Percentiles rank a stretch among this genome's conserved stretches.
These are phyloP conservation scores for Helichrysum umbraculigerum DNA, from an alignment of 129 eudicot species.

Conservation along the genomic window DNA sequence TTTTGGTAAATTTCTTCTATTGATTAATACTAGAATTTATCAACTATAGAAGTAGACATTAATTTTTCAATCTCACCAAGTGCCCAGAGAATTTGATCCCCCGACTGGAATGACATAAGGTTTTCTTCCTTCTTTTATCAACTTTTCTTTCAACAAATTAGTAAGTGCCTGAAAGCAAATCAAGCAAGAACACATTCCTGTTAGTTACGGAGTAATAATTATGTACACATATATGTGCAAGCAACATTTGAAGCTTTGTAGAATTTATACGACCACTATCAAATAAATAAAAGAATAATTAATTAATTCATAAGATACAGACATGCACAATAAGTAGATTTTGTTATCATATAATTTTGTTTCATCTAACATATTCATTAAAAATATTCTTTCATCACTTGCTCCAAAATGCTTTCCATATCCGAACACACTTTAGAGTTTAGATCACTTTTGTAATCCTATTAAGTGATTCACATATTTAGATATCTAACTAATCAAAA, in stretches of 20 bases:
- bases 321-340: no score
- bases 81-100: conserved; percentile 97
- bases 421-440: neutral
- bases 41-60: neutral
- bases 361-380: no score
- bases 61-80: conserved; percentile 60
- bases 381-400: no score
- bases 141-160: conserved; percentile 73
- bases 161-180: conserved; percentile 65
- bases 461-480: neutral
- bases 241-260: conserved; percentile 9
- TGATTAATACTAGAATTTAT: neutral
- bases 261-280: conserved; percentile 1
- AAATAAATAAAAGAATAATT: neutral
- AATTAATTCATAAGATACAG: no score
- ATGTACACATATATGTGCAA: conserved; percentile 19
- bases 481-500: neutral
- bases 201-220: neutral
- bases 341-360: neutral
- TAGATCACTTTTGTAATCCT: neutral
- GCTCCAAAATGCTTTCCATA: neutral
- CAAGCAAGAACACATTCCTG: conserved; percentile 2
- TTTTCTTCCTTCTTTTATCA: conserved; percentile 84
- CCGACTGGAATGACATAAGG: conserved; percentile 99
- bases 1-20: no score